Base-by-base conservation (phyloP, 768 basidiomycete genomes). In the Leccinellum albellum region DNA sequence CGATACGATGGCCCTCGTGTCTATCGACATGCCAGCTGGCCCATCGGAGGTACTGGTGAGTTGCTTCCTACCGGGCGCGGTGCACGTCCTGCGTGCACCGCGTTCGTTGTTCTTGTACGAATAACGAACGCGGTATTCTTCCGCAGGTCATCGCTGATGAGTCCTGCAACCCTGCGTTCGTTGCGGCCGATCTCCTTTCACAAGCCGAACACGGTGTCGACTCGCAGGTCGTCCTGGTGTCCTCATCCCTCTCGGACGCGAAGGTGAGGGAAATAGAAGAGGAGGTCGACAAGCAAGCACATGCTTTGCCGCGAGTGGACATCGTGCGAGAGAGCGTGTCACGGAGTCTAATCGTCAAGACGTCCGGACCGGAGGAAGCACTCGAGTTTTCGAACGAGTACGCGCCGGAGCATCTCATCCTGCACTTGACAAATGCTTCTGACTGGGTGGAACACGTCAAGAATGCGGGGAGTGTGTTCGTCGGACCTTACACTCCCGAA, bases 1-100 rank as follows among this genome's bases (percentile, higher is more conserved):
- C 73, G 97, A 99, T 69, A 95, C 95, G 13, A 91, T 95, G 65
- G 96, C 97, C 9, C 73, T 95, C 60, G 94, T 98, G 7, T 90
- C 92, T 15, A 99, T 98, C 65, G 97, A 99, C 73, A 98, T 99
- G 93, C 97, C 97, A 50, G 97, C 97, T 32, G 97, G 97, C 7
- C 97, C 97, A 28, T 94, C 91, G 4, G 97, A 99, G 74, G 96
- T 99, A 23, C 78, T 99, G 66, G 97, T 97, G 67, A 72, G 71
- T 69, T n/a, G 17, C 6, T 40, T 44, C 32, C 29, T 53, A 32
- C 23, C 24, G 61, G 90, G 92, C 63, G 91, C 88, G 42, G 95
- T 98, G 60, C 64, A 58, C 52, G 47, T 49, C 32, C 29, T 85
- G 63, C 83, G 93, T 9, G 85, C 65, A 72, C 71, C 70, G 70